Percentiles rank a stretch among this genome's conserved stretches.
phyloP scores from a whole-genome alignment of 2,329 filamentous ascomycete genomes.

The Hymenoscyphus fructigenus region DNA sequence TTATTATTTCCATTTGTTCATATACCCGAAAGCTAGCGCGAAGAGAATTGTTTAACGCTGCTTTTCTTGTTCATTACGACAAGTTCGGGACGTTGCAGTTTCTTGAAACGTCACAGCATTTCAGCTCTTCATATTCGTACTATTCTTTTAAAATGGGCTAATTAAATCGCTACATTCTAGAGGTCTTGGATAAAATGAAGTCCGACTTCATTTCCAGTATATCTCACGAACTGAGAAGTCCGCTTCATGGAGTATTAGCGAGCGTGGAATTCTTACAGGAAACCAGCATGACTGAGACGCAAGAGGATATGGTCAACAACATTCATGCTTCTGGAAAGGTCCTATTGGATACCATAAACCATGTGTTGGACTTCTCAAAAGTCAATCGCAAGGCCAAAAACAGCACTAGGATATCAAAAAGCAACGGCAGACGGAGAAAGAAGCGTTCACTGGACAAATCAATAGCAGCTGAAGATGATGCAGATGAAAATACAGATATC shows the following conservation, averaged over 20 bases:
- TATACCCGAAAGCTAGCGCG: too few species aligned
- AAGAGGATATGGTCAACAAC: slow-evolving; percentile 46
- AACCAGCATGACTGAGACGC: slow-evolving; percentile 47
- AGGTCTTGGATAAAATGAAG: slow-evolving; percentile 36
- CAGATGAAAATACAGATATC: slow-evolving; percentile 30
- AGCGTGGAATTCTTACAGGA: slow-evolving; percentile 54
- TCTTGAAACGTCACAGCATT: neutral
- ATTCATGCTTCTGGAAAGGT: slow-evolving; percentile 53
- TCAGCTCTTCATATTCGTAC: neutral
- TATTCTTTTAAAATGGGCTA: neutral
- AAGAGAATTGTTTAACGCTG: too few species aligned
- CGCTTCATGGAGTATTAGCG: slow-evolving; percentile 59
- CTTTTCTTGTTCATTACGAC: too few species aligned
- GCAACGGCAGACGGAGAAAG: slow-evolving; percentile 13
- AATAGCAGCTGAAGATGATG: slow-evolving; percentile 16
- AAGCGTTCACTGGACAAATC: slow-evolving; percentile 16
- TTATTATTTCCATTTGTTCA: too few species aligned
- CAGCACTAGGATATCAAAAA: slow-evolving; percentile 24
- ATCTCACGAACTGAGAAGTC: slow-evolving; percentile 60
- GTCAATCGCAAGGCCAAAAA: slow-evolving; percentile 43
- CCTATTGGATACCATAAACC: slow-evolving; percentile 53
- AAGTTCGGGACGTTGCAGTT: too few species aligned
- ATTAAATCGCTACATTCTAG: neutral
- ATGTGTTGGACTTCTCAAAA: slow-evolving; percentile 54
- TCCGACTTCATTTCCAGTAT: slow-evolving; percentile 59